Percentiles rank a stretch among this genome's conserved stretches.
Conservation (phyloP, 345 rosid genomes). For the Nephelium lappaceum region DNA sequence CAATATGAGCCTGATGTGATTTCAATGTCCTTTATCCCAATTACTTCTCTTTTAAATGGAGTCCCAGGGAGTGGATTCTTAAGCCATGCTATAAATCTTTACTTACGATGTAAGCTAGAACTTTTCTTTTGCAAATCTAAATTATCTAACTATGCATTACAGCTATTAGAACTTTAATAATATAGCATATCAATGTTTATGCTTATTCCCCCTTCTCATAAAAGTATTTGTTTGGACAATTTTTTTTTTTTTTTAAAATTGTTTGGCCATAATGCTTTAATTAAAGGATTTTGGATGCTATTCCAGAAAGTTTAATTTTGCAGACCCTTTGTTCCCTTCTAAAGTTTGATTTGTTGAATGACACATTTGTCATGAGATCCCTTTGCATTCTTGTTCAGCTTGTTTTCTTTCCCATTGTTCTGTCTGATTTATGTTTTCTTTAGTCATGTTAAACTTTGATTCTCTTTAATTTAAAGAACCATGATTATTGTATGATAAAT, state of each 20-base stretch:
- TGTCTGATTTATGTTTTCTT: not conserved
- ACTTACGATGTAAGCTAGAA: conserved; percentile 74
- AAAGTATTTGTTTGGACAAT: not conserved
- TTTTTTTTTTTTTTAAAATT: no score
- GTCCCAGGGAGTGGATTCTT: conserved; percentile 92
- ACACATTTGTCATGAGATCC: not conserved
- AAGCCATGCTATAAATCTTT: conserved; percentile 96
- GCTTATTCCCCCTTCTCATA: not conserved
- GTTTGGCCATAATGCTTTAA: not conserved
- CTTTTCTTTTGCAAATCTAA: conserved; percentile 17
- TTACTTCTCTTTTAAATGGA: conserved; percentile 90
- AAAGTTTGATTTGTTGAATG: not conserved
- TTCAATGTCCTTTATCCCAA: conserved; percentile 89
- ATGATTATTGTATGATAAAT: not conserved
- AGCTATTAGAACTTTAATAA: not conserved
- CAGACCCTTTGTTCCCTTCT: not conserved
- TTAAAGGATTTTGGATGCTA: not conserved
- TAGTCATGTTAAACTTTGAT: not conserved
- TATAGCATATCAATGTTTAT: not conserved
- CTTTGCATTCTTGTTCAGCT: not conserved
- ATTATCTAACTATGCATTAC: conserved; percentile 14
- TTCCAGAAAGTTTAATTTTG: not conserved
- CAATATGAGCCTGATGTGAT: conserved; percentile 89
- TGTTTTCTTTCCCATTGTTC: not conserved
- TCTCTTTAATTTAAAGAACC: not conserved